Base-by-base conservation (phyloP, 768 basidiomycete genomes). In the Boletus edulis region DNA sequence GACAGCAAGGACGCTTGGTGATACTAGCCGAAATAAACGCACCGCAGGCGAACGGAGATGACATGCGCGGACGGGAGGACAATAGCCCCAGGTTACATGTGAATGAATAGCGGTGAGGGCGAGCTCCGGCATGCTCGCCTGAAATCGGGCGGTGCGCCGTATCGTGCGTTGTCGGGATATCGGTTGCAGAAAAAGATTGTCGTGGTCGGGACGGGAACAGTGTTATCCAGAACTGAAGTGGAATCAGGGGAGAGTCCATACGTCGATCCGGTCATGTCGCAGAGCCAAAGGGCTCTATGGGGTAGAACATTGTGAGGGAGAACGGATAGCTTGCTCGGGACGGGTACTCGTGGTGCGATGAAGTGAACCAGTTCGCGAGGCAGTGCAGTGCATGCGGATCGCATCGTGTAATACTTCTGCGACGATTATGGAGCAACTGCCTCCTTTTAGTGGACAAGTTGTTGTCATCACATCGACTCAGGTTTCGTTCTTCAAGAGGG, bases 211-310 rank as follows among this genome's bases (percentile, higher is more conserved):
- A 54, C n/a, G 18, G 27, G 51, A 7, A 40, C 2, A 11, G 37
- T 29, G 43, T 10, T 48, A 20, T 12, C 20, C 54, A 39, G 49
- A 49, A 39, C 17, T 27, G 45, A 32, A 17, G 2, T 4, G 22
- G 24, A 44, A 22, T 53, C 55, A 55, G n/a, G 17, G 27, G n/a
- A 41, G 39, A 3, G 32, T 4, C 22, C 31, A 24, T 51, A 35
- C 35, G 56, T 62, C 51, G 69, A 69, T 67, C 67, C 65, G 67
- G 34, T 22, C 41, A 49, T 42, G 35, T 63, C 63, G 67, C 68
- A 70, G 13, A 35, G 27, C 27, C 24, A 38, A 24, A 24, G 24
- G 24, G 24, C 24, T 6, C 24, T 24, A 24, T 6, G 24, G 29
- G 50, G 47, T 27, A 41, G 56, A 55, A 51, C 45, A 22, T 43